Conservation (phyloP, 805 yeast genomes). For the Myxozyma kluyveri region DNA sequence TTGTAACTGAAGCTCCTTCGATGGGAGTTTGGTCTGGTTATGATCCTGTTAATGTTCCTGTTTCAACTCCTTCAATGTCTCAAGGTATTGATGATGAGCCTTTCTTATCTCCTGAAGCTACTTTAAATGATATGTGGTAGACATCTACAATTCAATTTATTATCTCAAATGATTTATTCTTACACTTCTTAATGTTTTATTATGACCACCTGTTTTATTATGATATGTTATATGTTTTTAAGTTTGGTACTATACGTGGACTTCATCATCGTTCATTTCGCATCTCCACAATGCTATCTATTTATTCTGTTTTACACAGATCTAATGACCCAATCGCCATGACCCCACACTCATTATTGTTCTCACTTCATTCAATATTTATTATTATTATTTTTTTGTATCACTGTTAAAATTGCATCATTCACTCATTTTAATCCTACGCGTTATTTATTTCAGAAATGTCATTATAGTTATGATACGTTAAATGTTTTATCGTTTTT, state of each 20-base stretch:
- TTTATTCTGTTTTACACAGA: background rate
- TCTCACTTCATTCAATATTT: no score
- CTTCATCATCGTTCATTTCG: background rate
- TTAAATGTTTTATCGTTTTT: no score
- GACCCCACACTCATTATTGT: no score
- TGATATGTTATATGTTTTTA: background rate
- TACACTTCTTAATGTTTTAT: conserved; percentile 7
- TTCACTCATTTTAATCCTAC: no score
- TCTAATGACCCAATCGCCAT: no score
- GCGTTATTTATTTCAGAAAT: no score
- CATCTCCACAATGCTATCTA: background rate
- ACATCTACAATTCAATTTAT: background rate
- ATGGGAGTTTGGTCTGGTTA: conserved; percentile 4
- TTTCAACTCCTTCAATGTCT: conserved; percentile 1
- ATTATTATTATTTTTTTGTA: no score
- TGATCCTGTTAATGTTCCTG: conserved; percentile 1
- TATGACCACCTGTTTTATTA: background rate
- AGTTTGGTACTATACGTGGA: background rate
- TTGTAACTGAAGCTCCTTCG: conserved; percentile 9
- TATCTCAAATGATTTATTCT: background rate
- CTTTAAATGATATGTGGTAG: background rate
- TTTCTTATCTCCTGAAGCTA: background rate
- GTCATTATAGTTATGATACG: no score
- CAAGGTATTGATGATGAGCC: background rate
- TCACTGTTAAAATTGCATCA: no score